Percentiles rank a stretch among this genome's conserved stretches.
Conservation (phyloP, 192 early-diverging fungal genomes). For the Linnemannia elongata region DNA sequence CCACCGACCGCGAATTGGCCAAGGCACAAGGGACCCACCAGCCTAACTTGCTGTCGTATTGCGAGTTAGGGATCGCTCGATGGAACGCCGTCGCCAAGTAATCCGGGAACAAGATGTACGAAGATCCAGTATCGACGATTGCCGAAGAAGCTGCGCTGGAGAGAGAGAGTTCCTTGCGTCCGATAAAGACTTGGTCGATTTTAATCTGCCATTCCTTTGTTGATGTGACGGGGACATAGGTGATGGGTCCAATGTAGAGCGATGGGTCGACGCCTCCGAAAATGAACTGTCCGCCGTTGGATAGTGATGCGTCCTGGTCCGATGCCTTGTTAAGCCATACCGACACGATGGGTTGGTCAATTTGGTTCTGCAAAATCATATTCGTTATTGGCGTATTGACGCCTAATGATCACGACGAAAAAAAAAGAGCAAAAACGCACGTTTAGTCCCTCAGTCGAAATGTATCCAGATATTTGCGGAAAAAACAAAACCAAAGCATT, state of each 20-base stretch:
- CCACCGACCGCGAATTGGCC: slow-evolving; percentile 38
- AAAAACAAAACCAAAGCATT: no score
- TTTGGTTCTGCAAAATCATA: slow-evolving; percentile 60
- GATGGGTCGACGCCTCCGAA: slow-evolving; percentile 86
- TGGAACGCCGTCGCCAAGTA: slow-evolving; percentile 51
- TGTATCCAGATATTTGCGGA: no score
- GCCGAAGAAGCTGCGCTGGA: slow-evolving; percentile 57
- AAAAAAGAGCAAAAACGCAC: neutral
- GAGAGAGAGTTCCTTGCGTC: slow-evolving; percentile 36
- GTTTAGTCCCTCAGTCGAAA: neutral
- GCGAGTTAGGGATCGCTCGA: slow-evolving; percentile 41
- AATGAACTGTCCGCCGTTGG: slow-evolving; percentile 85
- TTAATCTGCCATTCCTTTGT: slow-evolving; percentile 69
- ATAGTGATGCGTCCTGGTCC: slow-evolving; percentile 60
- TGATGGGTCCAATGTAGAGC: slow-evolving; percentile 56
- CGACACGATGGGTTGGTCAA: slow-evolving; percentile 90
- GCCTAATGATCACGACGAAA: slow-evolving; percentile 8
- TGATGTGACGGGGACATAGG: slow-evolving; percentile 63
- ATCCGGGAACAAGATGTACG: slow-evolving; percentile 63
- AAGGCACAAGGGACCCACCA: slow-evolving; percentile 43
- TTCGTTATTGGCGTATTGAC: slow-evolving; percentile 57
- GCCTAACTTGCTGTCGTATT: slow-evolving; percentile 38
- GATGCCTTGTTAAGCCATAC: slow-evolving; percentile 88
- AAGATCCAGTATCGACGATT: slow-evolving; percentile 72
- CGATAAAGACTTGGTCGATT: slow-evolving; percentile 57